Evolutionary conservation across 2,329 filamentous ascomycete genomes (phyloP).

Genomic region (Dactylellina drechsleri): DNA sequence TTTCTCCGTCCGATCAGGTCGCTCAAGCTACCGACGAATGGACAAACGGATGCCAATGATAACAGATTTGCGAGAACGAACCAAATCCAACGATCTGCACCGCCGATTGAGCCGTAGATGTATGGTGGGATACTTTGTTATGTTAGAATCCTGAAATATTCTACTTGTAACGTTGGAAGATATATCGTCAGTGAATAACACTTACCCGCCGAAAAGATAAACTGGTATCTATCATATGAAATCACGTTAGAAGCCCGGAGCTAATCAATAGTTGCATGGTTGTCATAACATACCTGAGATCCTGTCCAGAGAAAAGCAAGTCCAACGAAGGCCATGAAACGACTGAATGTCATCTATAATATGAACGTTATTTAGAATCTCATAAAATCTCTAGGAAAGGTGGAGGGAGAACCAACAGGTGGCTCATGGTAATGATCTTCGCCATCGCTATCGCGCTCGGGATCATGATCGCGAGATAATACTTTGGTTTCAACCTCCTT

Average conservation of each 20-base stretch:
- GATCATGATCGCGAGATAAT: neutral
- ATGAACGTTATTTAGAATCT: neutral
- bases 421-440: conserved; percentile 17
- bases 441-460: conserved; percentile 15
- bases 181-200: too few species aligned
- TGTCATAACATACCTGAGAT: conserved; percentile 13
- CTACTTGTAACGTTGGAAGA: neutral
- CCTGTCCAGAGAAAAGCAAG: conserved; percentile 39
- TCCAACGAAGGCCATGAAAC: conserved; percentile 40
- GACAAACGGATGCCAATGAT: conserved; percentile 69
- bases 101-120: conserved; percentile 65
- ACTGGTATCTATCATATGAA: conserved; percentile 16
- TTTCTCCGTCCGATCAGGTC: conserved; percentile 72
- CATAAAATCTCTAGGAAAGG: neutral
- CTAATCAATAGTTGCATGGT: neutral
- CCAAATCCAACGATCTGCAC: conserved; percentile 63
- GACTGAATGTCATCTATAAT: conserved; percentile 20
- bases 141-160: neutral
- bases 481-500: neutral
- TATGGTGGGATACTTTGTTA: conserved; percentile 57
- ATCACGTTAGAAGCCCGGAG: neutral
- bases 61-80: conserved; percentile 66
- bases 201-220: conserved; percentile 62
- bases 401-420: neutral
- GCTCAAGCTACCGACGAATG: conserved; percentile 74